Percentiles rank a stretch among this genome's conserved stretches.
Evolutionary conservation across 2,329 filamentous ascomycete genomes (phyloP).

Genomic region (Pezicula rhizophila): DNA sequence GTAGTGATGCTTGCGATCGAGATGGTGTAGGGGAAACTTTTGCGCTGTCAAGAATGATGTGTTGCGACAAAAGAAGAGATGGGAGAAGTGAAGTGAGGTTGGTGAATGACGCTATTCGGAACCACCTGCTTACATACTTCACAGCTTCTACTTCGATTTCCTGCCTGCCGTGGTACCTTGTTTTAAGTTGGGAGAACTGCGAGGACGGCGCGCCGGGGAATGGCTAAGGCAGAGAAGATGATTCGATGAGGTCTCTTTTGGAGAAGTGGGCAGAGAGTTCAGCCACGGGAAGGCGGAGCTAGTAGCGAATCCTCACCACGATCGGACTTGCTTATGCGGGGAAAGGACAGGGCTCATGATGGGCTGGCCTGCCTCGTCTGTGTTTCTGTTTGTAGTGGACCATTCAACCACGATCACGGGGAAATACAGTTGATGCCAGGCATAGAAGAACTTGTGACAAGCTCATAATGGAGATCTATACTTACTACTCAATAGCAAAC

Average conservation of each 20-base stretch:
- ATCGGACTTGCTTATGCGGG: not conserved
- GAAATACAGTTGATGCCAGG: too few relatives aligned
- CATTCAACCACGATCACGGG: too few relatives aligned
- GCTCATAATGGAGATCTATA: too few relatives aligned
- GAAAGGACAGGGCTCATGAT: not conserved
- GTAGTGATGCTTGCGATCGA: conserved; percentile 10
- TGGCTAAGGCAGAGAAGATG: not conserved
- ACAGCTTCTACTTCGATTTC: not conserved
- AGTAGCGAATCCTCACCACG: not conserved
- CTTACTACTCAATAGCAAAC: too few relatives aligned
- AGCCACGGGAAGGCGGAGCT: not conserved
- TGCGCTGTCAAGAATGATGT: conserved; percentile 14
- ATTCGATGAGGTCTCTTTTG: not conserved
- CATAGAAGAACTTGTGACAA: too few relatives aligned
- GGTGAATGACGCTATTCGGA: conserved; percentile 10
- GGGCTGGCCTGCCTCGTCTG: too few relatives aligned
- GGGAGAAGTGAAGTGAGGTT: conserved; percentile 3
- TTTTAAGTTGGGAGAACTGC: not conserved
- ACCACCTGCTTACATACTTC: conserved; percentile 4
- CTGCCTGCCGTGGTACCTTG: not conserved
- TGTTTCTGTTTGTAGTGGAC: too few relatives aligned
- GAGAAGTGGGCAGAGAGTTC: not conserved
- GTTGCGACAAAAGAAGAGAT: conserved; percentile 18
- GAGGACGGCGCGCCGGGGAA: too few relatives aligned
- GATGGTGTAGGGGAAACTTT: conserved; percentile 3